Evolutionary conservation across 208 protist genomes (phyloP), one percentile per base, ranked within the genome.

Genomic region (Histomonas meleagridis): DNA sequence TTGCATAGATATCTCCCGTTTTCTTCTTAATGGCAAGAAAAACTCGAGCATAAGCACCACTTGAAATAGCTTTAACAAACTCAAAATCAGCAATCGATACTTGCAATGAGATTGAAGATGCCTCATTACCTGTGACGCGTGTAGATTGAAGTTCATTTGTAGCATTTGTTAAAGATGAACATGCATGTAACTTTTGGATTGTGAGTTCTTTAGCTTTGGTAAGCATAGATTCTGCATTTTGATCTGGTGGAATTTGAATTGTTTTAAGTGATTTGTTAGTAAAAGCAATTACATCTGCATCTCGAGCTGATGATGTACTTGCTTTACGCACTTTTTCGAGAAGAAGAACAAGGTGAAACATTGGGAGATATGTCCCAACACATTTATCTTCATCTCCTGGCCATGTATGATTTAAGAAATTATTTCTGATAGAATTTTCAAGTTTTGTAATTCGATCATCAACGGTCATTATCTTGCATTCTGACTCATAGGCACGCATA

Each of bases 41-140:
- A 60, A 96, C 95, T 76, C 96, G 95, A 18, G 94, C 95, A 81
- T 96, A 96, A 62, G 92, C 93, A 14, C 95, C 95, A 90, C 94
- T 95, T n/a, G 94, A 94, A 76, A 96, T 93, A 7, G 95, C 94
- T 65, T 93, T 93, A 7, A 96, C 62, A 16, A 96, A 53, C 28
- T 96, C 93, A 91, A 96, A 96, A 70, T 96, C 94, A 48, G 95
- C 92, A 10, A 91, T 76, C 16, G 26, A 51, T 35, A 65, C 46
- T 91, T 79, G 70, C 2, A 9, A n/a, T 12, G 21, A 35, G 10
- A 43, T 51, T n/a, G 4, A 32, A 10, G 35, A 10, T 26, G 21
- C 21, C 21, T 7, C 7, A 51, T 51, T 35, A 12, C 35, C 35
- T 10, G 16, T 81, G 4, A 51, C 51, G 21, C 35, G 48, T n/a